Conservation (phyloP, 2,329 filamentous ascomycete genomes). For the Hortaea werneckii region DNA sequence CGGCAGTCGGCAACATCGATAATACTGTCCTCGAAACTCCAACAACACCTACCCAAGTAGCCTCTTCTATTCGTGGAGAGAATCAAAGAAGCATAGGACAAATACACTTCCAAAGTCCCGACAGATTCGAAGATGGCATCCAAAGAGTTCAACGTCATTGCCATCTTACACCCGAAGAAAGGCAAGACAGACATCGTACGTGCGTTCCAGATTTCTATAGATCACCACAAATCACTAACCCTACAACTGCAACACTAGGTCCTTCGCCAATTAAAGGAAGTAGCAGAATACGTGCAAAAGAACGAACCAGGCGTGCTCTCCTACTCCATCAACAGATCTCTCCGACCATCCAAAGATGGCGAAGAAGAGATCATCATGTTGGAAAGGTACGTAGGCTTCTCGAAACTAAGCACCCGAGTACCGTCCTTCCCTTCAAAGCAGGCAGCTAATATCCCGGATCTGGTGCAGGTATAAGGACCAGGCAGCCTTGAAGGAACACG, state of each 20-base stretch:
- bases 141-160: conserved; percentile 9
- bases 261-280: conserved; percentile 4
- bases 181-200: conserved; percentile 9
- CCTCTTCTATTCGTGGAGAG: no score
- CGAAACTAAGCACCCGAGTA: neutral
- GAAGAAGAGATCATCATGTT: conserved; percentile 11
- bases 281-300: conserved; percentile 6
- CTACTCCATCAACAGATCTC: conserved; percentile 9
- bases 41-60: no score
- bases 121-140: conserved; percentile 4
- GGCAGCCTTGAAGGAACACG: conserved; percentile 7
- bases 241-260: conserved; percentile 3
- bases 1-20: no score
- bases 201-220: neutral
- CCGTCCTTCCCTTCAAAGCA: neutral
- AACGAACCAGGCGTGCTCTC: conserved; percentile 7
- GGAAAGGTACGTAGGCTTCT: conserved; percentile 5
- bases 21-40: no score
- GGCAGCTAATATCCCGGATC: neutral
- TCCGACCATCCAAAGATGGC: conserved; percentile 8
- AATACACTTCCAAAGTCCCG: no score
- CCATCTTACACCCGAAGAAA: conserved; percentile 9
- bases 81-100: no score
- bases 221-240: neutral
- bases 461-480: conserved; percentile 1